A percentile compares a stretch with the other conserved stretches of the same genome.
phyloP scores from a whole-genome alignment of 768 basidiomycete genomes.

The Lactarius pseudohatsudake region DNA sequence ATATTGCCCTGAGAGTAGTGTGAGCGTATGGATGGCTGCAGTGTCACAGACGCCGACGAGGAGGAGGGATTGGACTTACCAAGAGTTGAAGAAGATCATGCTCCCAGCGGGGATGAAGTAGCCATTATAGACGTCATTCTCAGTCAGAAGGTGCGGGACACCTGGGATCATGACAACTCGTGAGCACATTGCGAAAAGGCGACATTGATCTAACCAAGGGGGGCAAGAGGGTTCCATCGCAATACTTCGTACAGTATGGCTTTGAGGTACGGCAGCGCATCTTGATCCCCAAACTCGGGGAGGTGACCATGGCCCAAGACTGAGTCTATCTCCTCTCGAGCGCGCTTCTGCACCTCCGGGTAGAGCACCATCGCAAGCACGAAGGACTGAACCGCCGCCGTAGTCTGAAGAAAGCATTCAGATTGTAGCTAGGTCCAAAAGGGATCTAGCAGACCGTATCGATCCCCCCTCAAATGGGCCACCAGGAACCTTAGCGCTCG shows the following conservation, averaged over 20 bases:
- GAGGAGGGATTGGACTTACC: not conserved
- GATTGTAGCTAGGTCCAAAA: not conserved
- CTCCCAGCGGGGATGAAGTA: constrained; percentile 20
- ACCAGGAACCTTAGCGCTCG: too few species aligned
- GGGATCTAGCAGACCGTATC: constrained; percentile 10
- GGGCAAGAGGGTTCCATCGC: not conserved
- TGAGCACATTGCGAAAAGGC: not conserved
- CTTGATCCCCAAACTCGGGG: constrained; percentile 14
- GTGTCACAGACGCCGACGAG: not conserved
- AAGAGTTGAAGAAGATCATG: constrained; percentile 15
- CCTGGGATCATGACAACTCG: constrained; percentile 1
- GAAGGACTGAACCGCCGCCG: constrained; percentile 30
- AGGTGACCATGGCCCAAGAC: constrained; percentile 15
- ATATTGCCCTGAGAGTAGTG: not conserved
- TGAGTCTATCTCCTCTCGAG: constrained; percentile 36
- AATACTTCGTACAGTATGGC: not conserved
- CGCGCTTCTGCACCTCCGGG: constrained; percentile 34
- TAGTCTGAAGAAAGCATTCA: constrained; percentile 15
- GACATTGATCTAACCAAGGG: not conserved
- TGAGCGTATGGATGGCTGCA: too few species aligned
- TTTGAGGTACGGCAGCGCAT: constrained; percentile 18
- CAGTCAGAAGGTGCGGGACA: constrained; percentile 13
- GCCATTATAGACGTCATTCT: constrained; percentile 18
- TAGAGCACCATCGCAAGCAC: constrained; percentile 36
- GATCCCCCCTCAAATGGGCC: constrained; percentile 10